Conservation (phyloP, 345 rosid species). For the Reutealis trisperma region DNA sequence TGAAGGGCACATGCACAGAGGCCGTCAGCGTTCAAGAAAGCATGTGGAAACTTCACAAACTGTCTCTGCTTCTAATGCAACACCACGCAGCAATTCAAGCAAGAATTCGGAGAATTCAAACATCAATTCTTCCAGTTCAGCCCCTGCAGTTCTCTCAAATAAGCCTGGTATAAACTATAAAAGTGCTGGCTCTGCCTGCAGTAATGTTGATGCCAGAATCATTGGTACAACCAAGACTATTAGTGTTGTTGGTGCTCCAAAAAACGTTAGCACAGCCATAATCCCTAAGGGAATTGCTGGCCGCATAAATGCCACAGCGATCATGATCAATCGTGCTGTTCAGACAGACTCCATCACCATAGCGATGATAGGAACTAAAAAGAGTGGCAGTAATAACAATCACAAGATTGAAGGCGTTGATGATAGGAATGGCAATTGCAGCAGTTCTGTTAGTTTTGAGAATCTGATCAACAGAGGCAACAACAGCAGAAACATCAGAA, state of each 20-base stretch:
- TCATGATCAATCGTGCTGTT: neutral
- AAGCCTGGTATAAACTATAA: slow-evolving; percentile 9
- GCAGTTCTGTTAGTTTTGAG: slow-evolving; percentile 12
- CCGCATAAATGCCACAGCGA: neutral
- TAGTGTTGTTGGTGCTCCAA: neutral
- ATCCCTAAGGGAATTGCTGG: neutral
- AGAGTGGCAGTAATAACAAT: slow-evolving; percentile 6
- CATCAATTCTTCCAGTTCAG: slow-evolving; percentile 4
- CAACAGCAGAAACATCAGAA: slow-evolving; percentile 11
- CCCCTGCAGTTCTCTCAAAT: slow-evolving; percentile 12
- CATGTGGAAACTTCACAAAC: slow-evolving; percentile 59
- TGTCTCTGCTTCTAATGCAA: slow-evolving; percentile 21
- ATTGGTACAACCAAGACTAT: neutral
- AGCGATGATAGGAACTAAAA: neutral
- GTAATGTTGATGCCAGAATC: slow-evolving; percentile 6
- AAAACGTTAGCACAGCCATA: neutral
- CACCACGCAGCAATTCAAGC: slow-evolving; percentile 16
- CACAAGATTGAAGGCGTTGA: slow-evolving; percentile 9
- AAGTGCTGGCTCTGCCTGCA: slow-evolving; percentile 18
- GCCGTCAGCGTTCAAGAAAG: slow-evolving; percentile 87
- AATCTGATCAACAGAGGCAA: slow-evolving; percentile 16
- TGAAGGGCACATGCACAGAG: slow-evolving; percentile 69
- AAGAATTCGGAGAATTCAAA: slow-evolving; percentile 26
- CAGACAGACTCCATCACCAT: slow-evolving; percentile 8
- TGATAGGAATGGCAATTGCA: slow-evolving; percentile 25